phyloP scores from a whole-genome alignment of 2,329 filamentous ascomycete species.

The Hortaea sp. region DNA sequence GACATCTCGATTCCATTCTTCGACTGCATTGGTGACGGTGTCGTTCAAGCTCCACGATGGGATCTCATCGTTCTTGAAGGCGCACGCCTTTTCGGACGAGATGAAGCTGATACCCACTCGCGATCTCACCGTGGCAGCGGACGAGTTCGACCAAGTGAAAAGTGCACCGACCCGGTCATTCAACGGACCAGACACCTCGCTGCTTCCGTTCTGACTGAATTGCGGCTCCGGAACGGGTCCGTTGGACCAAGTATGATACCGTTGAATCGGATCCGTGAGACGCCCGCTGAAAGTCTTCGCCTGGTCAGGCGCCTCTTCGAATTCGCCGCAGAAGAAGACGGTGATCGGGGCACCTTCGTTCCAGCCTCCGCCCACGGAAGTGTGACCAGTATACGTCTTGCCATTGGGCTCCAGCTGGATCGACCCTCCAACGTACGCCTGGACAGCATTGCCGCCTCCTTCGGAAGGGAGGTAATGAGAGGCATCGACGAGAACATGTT shows the following conservation, averaged over 20 bases:
- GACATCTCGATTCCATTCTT: constrained; percentile 53
- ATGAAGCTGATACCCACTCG: constrained; percentile 59
- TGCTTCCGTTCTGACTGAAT: constrained; percentile 23
- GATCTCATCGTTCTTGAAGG: constrained; percentile 49
- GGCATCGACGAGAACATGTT: constrained; percentile 50
- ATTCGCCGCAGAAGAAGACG: constrained; percentile 53
- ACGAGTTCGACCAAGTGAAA: constrained; percentile 36
- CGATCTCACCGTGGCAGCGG: constrained; percentile 34
- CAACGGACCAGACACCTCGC: constrained; percentile 19
- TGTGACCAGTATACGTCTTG: constrained; percentile 45
- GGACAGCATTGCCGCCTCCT: constrained; percentile 38
- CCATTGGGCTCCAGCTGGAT: constrained; percentile 42
- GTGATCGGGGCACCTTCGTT: constrained; percentile 50
- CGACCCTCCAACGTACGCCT: constrained; percentile 50
- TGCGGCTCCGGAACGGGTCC: constrained; percentile 25
- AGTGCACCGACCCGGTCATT: constrained; percentile 42
- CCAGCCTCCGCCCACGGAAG: constrained; percentile 55
- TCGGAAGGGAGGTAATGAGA: constrained; percentile 51
- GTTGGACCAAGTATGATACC: constrained; percentile 15
- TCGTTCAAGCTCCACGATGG: constrained; percentile 26
- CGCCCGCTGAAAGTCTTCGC: constrained; percentile 25
- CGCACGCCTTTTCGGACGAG: constrained; percentile 51
- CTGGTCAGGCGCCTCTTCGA: constrained; percentile 34
- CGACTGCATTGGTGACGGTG: constrained; percentile 28
- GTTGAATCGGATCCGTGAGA: constrained; percentile 15